Base-by-base conservation (phyloP, 1,284 basidiomycete genomes). In the Tilletiaria anomala region DNA sequence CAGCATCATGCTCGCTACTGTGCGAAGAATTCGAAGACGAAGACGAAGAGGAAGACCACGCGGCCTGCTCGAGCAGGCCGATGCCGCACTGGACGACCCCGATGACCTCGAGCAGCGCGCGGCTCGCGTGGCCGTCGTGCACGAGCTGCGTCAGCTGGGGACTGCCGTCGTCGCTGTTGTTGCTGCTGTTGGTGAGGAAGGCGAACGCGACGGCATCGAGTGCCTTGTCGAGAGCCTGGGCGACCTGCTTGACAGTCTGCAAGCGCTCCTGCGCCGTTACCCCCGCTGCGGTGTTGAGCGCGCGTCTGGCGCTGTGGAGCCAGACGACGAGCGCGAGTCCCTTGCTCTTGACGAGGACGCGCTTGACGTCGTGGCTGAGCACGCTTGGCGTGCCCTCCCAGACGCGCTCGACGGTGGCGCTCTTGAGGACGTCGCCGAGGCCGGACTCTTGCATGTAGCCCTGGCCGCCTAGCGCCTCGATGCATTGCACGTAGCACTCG, bases 391-490 rank as follows among this genome's bases (percentile, higher is more conserved):
- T 52, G 40, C 65, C 82, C 67, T 85, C 82, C 82, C 82, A 85
- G 37, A 85, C 82, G 52, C 78, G 77, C 68, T 84, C 80, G 5
- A 83, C 83, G 5, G 79, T 62, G 2, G 72, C 70, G 65, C 84
- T 82, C 5, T 78, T 71, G 32, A 80, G 74, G 35, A 75, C 53
- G 40, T 51, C 48, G 46, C 44, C 52, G 40, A 50, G 40, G 26
- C 43, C 39, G 36, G 75, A 78, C 59, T 85, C 82, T 54, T 82
- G 79, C 80, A 85, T 83, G 55, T 83, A 85, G 0, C 82, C 82
- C 39, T 79, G 78, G 2, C 82, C 82, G 21, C 82, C 82, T 2
- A 84, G 70, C 4, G 76, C 71, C 32, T 77, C 72, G 79, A 85
- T 83, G 32, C 79, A 76, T 46, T 81, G 78, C 48, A 80, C 76